A percentile compares a stretch with the other conserved stretches of the same genome.
Evolutionary conservation across 208 protist genomes (phyloP).

Genomic region (Kentomonas sorsogonicus): DNA sequence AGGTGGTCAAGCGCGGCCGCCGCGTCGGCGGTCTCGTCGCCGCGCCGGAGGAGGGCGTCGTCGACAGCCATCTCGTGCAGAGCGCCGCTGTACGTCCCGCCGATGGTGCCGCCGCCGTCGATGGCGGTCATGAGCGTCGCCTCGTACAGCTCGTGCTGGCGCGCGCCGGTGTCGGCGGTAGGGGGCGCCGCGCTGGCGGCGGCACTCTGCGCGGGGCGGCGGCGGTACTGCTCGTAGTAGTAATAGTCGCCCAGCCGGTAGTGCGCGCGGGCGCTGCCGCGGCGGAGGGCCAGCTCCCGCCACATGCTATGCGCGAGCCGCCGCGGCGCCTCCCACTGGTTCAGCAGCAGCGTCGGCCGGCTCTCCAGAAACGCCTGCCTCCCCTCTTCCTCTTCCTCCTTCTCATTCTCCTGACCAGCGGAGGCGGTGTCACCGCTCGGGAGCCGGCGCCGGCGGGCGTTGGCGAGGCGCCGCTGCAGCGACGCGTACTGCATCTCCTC

Average conservation of each 20-base stretch:
- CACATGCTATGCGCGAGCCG: too few species aligned
- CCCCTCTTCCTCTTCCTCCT: not conserved
- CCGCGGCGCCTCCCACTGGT: too few species aligned
- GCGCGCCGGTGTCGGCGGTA: constrained; percentile 14
- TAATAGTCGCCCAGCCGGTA: not conserved
- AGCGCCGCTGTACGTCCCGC: not conserved
- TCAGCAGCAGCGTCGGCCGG: too few species aligned
- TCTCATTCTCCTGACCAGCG: not conserved
- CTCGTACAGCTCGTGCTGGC: constrained; percentile 44
- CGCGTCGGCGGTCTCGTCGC: too few species aligned
- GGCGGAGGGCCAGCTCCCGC: not conserved
- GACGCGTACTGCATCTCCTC: not conserved
- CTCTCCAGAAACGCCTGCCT: not conserved
- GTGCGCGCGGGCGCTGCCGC: not conserved
- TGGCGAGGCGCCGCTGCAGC: too few species aligned
- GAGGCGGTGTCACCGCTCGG: not conserved
- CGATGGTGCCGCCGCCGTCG: constrained; percentile 13
- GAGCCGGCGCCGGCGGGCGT: not conserved
- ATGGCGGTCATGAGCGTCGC: constrained; percentile 46
- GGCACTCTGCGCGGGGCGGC: not conserved
- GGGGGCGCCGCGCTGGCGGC: not conserved
- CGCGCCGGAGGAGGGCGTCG: not conserved
- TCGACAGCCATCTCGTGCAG: too few species aligned
- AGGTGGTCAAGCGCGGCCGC: too few species aligned
- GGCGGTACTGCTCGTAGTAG: not conserved